Evolutionary conservation across 2,329 filamentous ascomycete species (phyloP).

Genomic region (Lachnellula arida): DNA sequence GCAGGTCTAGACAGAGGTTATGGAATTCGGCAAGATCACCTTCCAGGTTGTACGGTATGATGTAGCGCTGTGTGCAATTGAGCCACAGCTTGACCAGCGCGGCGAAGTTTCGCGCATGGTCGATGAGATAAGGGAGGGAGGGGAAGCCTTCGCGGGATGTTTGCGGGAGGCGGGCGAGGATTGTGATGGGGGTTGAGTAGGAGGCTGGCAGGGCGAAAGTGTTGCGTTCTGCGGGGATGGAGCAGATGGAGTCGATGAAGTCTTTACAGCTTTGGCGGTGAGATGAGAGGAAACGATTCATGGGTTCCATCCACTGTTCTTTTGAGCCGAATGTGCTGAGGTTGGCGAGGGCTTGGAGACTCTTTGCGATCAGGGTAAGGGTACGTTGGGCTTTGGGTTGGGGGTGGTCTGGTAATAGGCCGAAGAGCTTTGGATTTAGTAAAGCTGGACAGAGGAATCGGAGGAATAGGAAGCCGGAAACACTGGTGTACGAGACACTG

Average conservation of each 20-base stretch:
- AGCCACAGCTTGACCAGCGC: constrained; percentile 78
- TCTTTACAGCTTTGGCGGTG: constrained; percentile 78
- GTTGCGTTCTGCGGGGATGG: constrained; percentile 69
- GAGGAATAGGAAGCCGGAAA: constrained; percentile 90
- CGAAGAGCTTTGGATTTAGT: constrained; percentile 89
- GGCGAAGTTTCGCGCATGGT: constrained; percentile 80
- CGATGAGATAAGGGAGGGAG: constrained; percentile 86
- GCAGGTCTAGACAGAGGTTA: constrained; percentile 28
- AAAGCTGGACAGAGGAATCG: constrained; percentile 97
- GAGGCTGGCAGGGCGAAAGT: constrained; percentile 66
- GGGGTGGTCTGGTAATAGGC: constrained; percentile 76
- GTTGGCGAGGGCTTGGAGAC: constrained; percentile 84
- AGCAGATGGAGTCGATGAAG: constrained; percentile 83
- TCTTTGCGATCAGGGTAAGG: constrained; percentile 87
- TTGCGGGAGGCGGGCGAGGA: constrained; percentile 74
- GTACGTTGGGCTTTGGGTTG: constrained; percentile 79
- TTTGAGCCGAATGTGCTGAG: constrained; percentile 89
- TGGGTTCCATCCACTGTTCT: constrained; percentile 98
- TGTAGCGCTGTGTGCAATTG: constrained; percentile 40
- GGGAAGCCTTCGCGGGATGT: constrained; percentile 88
- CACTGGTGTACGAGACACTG: constrained; percentile 86
- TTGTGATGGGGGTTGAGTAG: constrained; percentile 89
- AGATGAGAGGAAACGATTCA: constrained; percentile 79
- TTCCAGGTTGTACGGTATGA: constrained; percentile 17
- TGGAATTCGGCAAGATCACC: constrained; percentile 31